Evolutionary conservation across 805 yeast species (phyloP).

Genomic region (Brettanomyces custersianus): DNA sequence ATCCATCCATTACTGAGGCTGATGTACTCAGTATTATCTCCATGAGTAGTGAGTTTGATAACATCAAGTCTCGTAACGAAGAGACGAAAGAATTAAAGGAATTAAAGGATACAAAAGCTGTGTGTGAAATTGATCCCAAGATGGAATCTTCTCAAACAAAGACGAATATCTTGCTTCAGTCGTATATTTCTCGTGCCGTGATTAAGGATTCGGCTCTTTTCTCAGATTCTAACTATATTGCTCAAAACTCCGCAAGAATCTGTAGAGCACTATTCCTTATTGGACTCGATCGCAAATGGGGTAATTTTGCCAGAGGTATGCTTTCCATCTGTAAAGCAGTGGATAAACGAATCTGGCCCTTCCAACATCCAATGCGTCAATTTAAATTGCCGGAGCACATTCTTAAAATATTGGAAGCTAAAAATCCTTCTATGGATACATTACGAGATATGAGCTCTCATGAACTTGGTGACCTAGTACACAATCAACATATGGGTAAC

Average conservation of each 20-base stretch:
- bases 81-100: slow-evolving; percentile 66
- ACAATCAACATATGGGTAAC: slow-evolving; percentile 67
- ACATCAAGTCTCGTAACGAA: slow-evolving; percentile 80
- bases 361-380: slow-evolving; percentile 82
- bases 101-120: slow-evolving; percentile 44
- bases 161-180: slow-evolving; percentile 78
- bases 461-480: slow-evolving; percentile 87
- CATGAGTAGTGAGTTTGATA: slow-evolving; percentile 90
- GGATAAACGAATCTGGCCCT: slow-evolving; percentile 80
- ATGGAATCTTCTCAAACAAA: slow-evolving; percentile 74
- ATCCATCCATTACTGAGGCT: slow-evolving; percentile 83
- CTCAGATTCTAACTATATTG: slow-evolving; percentile 87
- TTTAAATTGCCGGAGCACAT: slow-evolving; percentile 71
- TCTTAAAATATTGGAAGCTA: slow-evolving; percentile 49
- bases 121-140: slow-evolving; percentile 78
- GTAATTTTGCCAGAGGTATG: slow-evolving; percentile 63
- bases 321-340: slow-evolving; percentile 79
- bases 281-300: slow-evolving; percentile 90
- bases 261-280: slow-evolving; percentile 84
- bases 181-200: slow-evolving; percentile 69
- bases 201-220: slow-evolving; percentile 73
- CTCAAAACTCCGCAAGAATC: slow-evolving; percentile 91
- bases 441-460: slow-evolving; percentile 62
- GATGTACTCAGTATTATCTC: slow-evolving; percentile 82
- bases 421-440: slow-evolving; percentile 60